Evolutionary conservation across 805 yeast species (phyloP), one percentile per base, ranked within the genome.

Genomic region (Metschnikowia borealis): DNA sequence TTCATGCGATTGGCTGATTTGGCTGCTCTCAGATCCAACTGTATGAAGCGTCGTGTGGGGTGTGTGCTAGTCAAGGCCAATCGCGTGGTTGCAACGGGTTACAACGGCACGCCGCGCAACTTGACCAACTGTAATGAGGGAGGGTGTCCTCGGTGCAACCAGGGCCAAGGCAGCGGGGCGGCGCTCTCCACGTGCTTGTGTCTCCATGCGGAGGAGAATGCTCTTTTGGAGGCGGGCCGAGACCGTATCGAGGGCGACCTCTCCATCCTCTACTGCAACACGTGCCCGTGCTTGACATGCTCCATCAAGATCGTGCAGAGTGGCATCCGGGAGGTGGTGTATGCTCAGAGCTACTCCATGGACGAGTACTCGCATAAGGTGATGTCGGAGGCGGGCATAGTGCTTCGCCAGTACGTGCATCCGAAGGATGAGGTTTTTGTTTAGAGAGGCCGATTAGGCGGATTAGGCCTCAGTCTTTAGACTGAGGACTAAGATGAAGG

Each of bases 41-140:
- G 99, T 71, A 94, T 94, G 98, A 94, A 94, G 67, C 74, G 99
- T 52, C 77, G 96, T 47, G 99, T 94, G 2, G 99, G 99, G 0
- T 92, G 98, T 68, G 98, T 94, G 7, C 80, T 94, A 15, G 97
- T 89, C 2, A 78, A 89, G 47, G 94, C 88, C 43, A 82, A 81
- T 36, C 74, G 97, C 50, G 96, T 94, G 26, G 78, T 94, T 23
- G 94, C 98, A 2, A 94, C 99, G 0, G 99, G 99, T 0, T 94
- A 94, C 68, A 94, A 94, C 62, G 99, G 99, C 1, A 94, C 99
- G 0, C 98, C 99, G 10, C 77, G 96, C 38, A 88, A 90, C 52
- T 69, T 89, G 60, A 73, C 75, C 23, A 94, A 94, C 61, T 94
- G 99, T 69, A 91, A 89, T 62, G 92, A 89, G 59, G 99, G 99